phyloP scores from a whole-genome alignment of 331 rosid species.

The Rosa hybrid region DNA sequence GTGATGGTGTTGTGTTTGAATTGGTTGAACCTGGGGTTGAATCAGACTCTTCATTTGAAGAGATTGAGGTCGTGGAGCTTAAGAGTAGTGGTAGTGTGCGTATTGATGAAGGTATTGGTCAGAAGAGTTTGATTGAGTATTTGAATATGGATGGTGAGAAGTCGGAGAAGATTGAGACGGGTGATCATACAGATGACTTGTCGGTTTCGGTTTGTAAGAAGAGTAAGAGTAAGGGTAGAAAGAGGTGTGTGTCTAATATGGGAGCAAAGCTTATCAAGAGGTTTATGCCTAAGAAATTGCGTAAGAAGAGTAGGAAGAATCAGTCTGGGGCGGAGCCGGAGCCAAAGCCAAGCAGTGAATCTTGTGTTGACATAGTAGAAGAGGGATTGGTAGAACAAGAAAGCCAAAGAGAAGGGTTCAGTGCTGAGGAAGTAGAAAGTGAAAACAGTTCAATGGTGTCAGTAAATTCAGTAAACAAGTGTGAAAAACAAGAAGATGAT shows the following conservation, averaged over 20 bases:
- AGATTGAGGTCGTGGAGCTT: conserved; percentile 33
- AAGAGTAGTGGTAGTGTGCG: not conserved
- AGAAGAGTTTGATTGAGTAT: not conserved
- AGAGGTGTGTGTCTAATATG: conserved; percentile 31
- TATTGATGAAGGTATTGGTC: not conserved
- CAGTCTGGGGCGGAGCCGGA: not conserved
- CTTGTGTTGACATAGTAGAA: conserved; percentile 23
- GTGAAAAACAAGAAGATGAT: conserved; percentile 26
- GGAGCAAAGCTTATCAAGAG: conserved; percentile 58
- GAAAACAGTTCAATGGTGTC: not conserved
- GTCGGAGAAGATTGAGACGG: conserved; percentile 13
- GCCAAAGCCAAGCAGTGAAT: conserved; percentile 26
- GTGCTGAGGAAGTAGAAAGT: conserved; percentile 8
- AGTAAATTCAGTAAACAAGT: conserved; percentile 9
- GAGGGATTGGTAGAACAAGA: not conserved
- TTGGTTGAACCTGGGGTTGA: conserved; percentile 11
- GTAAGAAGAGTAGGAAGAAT: conserved; percentile 16
- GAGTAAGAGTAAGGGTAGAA: conserved; percentile 22
- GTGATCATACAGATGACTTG: conserved; percentile 6
- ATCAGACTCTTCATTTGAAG: conserved; percentile 22
- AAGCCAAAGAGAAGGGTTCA: not conserved
- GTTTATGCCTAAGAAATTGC: conserved; percentile 55
- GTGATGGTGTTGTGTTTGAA: conserved; percentile 6
- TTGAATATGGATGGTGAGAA: conserved; percentile 6
- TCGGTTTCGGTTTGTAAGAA: conserved; percentile 4